Conservation (phyloP, 164 flowering plant genomes). For the Tetracentron sinense region DNA sequence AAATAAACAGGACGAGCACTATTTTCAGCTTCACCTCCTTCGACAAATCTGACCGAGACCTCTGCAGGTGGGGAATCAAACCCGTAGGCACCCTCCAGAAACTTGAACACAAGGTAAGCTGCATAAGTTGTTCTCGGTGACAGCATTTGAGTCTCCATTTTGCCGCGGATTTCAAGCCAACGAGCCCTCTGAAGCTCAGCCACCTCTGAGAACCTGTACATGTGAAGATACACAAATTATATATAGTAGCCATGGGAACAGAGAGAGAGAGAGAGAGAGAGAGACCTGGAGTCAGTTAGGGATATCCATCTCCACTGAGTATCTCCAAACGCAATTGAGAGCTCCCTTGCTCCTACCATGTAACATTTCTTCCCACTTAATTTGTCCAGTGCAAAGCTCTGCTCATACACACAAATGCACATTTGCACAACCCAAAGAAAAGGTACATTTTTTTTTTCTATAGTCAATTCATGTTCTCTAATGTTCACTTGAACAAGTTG, state of each 20-base stretch:
- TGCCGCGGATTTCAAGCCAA: slow-evolving; percentile 41
- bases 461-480: too few relatives aligned
- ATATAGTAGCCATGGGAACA: background rate
- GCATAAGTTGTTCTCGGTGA: slow-evolving; percentile 27
- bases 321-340: slow-evolving; percentile 44
- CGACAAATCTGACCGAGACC: slow-evolving; percentile 13
- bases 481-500: too few relatives aligned
- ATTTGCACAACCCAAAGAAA: too few relatives aligned
- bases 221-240: background rate
- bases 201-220: slow-evolving; percentile 35
- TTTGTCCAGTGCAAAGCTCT: slow-evolving; percentile 53
- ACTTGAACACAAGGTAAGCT: slow-evolving; percentile 34
- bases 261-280: background rate
- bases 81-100: slow-evolving; percentile 4
- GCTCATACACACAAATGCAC: too few relatives aligned
- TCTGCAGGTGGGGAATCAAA: slow-evolving; percentile 18
- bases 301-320: slow-evolving; percentile 46
- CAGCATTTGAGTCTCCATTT: slow-evolving; percentile 22
- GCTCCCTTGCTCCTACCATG: slow-evolving; percentile 50
- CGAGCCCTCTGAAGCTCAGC: slow-evolving; percentile 31
- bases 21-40: slow-evolving; percentile 6
- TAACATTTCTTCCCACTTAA: slow-evolving; percentile 53
- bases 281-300: slow-evolving; percentile 32
- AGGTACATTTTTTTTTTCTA: too few relatives aligned
- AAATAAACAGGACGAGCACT: slow-evolving; percentile 8